These are phyloP conservation scores for Geranomyces michiganensis DNA, from an alignment of 192 early-diverging fungal species.

Conservation along the genomic window DNA sequence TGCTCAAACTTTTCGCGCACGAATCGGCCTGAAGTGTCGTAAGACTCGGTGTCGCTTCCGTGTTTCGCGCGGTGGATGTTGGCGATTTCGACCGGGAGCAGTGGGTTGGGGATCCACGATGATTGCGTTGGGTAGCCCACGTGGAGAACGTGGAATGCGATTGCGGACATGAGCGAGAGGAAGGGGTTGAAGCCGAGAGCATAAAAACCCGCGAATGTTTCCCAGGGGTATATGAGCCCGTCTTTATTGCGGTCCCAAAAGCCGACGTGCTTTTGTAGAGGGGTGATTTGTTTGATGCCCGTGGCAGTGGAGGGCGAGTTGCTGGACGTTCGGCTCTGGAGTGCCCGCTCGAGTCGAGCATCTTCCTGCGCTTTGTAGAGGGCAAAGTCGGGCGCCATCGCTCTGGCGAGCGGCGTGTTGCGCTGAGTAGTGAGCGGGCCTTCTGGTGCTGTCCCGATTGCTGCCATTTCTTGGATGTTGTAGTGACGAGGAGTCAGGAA, in stretches of 20 bases:
- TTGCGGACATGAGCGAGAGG: constrained; percentile 27
- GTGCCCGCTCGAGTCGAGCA: not conserved
- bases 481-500: no score
- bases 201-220: constrained; percentile 37
- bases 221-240: constrained; percentile 48
- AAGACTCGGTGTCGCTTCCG: constrained; percentile 48
- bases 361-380: not conserved
- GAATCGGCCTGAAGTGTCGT: constrained; percentile 38
- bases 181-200: constrained; percentile 46
- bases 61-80: constrained; percentile 54
- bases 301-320: not conserved
- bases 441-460: no score
- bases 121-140: not conserved
- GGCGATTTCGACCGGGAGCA: constrained; percentile 41
- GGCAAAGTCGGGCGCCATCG: not conserved
- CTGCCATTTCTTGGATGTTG: no score
- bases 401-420: no score
- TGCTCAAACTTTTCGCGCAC: constrained; percentile 15
- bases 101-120: constrained; percentile 50
- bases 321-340: not conserved
- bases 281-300: not conserved
- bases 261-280: constrained; percentile 53
- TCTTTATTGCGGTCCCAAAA: constrained; percentile 51
- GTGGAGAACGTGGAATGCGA: constrained; percentile 37
- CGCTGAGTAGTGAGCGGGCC: no score